These are phyloP conservation scores for Fusarium buharicum DNA, from an alignment of 2,329 filamentous ascomycete genomes.

Conservation along the genomic window DNA sequence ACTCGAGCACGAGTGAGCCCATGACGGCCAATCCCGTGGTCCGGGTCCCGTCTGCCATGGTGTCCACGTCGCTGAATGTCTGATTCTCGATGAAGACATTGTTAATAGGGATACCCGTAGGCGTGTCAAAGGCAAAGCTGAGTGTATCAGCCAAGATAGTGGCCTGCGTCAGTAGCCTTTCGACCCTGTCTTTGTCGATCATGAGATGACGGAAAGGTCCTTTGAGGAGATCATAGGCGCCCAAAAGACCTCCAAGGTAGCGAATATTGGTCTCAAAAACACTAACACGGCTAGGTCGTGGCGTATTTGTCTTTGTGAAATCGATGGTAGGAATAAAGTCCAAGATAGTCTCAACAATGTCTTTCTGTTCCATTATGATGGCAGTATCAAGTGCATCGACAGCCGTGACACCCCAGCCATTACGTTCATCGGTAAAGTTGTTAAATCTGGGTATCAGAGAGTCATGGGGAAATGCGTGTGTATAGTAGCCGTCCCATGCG, in stretches of 20 bases:
- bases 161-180: constrained; percentile 62
- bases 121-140: constrained; percentile 19
- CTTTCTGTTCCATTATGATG: constrained; percentile 2
- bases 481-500: constrained; percentile 2
- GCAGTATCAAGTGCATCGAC: constrained; percentile 1
- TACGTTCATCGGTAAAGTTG: not conserved
- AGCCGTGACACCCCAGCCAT: constrained; percentile 3
- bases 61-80: not conserved
- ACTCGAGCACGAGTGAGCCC: constrained; percentile 19
- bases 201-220: constrained; percentile 43
- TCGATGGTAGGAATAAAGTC: not conserved
- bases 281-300: constrained; percentile 54
- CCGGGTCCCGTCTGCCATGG: not conserved
- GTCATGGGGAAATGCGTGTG: not conserved
- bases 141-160: constrained; percentile 70
- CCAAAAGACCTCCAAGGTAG: constrained; percentile 63
- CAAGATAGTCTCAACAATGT: constrained; percentile 1
- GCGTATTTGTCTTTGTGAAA: not conserved
- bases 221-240: constrained; percentile 61
- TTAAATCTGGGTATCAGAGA: constrained; percentile 1
- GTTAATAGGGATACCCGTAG: constrained; percentile 2
- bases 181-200: constrained; percentile 58
- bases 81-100: constrained; percentile 14
- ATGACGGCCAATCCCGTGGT: constrained; percentile 5
- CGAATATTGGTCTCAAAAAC: constrained; percentile 66